Conservation (phyloP, 305 asterid genomes). For the Withania somnifera region DNA sequence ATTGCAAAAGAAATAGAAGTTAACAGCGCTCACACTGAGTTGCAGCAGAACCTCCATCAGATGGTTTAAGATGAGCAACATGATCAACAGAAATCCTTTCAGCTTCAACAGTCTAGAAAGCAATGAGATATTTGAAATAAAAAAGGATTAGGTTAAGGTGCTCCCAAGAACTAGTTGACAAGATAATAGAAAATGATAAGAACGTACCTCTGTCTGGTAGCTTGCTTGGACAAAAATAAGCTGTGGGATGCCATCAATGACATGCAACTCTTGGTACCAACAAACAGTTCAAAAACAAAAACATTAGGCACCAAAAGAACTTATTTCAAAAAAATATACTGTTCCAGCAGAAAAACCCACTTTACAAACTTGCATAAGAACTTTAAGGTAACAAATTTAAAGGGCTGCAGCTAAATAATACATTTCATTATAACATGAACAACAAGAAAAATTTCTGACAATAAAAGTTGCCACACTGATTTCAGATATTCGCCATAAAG, state of each 20-base stretch:
- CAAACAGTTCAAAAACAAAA: conserved; percentile 9
- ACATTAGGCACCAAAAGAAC: not conserved
- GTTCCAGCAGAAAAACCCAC: not conserved
- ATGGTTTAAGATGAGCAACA: conserved; percentile 74
- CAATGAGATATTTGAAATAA: not conserved
- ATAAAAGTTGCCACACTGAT: not conserved
- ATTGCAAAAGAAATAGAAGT: not conserved
- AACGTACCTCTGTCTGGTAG: conserved; percentile 83
- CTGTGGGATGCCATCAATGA: conserved; percentile 90
- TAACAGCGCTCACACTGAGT: conserved; percentile 43
- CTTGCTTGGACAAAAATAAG: conserved; percentile 84
- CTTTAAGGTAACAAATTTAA: not conserved
- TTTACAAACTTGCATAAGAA: not conserved
- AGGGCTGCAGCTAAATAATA: not conserved
- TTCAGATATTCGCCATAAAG: not conserved
- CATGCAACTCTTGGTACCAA: conserved; percentile 62
- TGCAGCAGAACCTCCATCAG: conserved; percentile 81
- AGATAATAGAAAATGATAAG: not conserved
- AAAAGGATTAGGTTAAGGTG: not conserved
- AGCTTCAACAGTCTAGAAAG: conserved; percentile 83
- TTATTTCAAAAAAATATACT: not conserved
- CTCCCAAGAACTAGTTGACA: conserved; percentile 2
- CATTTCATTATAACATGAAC: not conserved
- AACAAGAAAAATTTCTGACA: not conserved
- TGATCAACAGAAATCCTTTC: conserved; percentile 75